Conservation (phyloP, 768 basidiomycete genomes). For the Melanogaster broomeanus region DNA sequence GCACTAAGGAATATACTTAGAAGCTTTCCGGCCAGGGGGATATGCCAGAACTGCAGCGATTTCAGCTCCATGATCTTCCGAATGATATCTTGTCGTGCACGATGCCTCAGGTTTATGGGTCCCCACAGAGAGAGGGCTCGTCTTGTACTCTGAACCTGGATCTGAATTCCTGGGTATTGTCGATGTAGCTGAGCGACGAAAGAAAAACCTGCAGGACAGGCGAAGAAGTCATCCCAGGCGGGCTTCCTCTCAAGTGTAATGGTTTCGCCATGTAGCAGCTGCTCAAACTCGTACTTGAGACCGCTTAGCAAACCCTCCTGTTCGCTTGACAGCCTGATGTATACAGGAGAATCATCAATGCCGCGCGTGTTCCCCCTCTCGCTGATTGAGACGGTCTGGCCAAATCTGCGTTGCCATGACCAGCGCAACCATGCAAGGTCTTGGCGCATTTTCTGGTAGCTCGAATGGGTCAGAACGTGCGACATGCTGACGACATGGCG, state of each 20-base stretch:
- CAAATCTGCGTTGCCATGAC: conserved; percentile 32
- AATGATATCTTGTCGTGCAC: conserved; percentile 47
- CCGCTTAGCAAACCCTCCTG: conserved; percentile 49
- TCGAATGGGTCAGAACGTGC: conserved; percentile 40
- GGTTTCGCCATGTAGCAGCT: conserved; percentile 61
- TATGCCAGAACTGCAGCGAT: conserved; percentile 40
- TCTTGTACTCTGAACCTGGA: conserved; percentile 43
- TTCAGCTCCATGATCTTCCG: conserved; percentile 46
- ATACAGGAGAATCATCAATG: conserved; percentile 21
- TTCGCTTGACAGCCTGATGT: conserved; percentile 52
- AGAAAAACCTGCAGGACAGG: conserved; percentile 35
- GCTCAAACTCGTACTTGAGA: conserved; percentile 63
- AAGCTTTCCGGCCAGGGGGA: conserved; percentile 49
- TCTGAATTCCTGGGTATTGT: conserved; percentile 39
- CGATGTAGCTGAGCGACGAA: conserved; percentile 50
- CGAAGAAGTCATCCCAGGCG: conserved; percentile 70
- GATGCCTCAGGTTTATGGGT: conserved; percentile 38
- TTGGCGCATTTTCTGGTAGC: conserved; percentile 40
- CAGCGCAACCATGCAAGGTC: conserved; percentile 50
- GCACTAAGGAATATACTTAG: conserved; percentile 48
- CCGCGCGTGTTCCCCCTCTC: conserved; percentile 8
- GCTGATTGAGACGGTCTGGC: conserved; percentile 32
- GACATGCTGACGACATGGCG: conserved; percentile 54
- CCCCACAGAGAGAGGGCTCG: conserved; percentile 60
- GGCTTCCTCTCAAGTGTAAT: conserved; percentile 50